Evolutionary conservation across 2,329 filamentous ascomycete genomes (phyloP).

Genomic region (Plenodomus biglobosus): DNA sequence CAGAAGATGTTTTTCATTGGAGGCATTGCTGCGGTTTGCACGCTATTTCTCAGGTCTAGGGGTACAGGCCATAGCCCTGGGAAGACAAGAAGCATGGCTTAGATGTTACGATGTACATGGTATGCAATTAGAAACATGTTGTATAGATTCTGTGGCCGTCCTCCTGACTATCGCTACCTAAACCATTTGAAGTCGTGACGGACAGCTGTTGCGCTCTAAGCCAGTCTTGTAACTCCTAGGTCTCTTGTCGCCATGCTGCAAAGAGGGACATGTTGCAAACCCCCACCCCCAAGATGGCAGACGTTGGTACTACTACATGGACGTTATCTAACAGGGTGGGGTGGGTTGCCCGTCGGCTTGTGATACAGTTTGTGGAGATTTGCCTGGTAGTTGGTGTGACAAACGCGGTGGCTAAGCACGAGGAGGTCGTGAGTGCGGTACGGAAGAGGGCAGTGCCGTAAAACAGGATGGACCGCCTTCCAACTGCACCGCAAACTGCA

Average conservation of each 20-base stretch:
- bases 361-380: background rate
- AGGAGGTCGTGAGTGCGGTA: too few species aligned
- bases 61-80: slow-evolving; percentile 18
- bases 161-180: too few species aligned
- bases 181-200: too few species aligned
- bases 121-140: slow-evolving; percentile 5
- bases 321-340: background rate
- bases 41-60: slow-evolving; percentile 45
- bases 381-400: background rate
- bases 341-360: background rate
- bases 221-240: too few species aligned
- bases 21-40: slow-evolving; percentile 48
- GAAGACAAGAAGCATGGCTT: slow-evolving; percentile 48
- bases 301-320: too few species aligned
- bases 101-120: slow-evolving; percentile 12
- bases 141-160: background rate
- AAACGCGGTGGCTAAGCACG: background rate
- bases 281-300: background rate
- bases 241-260: too few species aligned
- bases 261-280: too few species aligned
- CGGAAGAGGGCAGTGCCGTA: too few species aligned
- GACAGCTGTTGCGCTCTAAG: too few species aligned
- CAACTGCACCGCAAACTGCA: background rate
- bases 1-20: slow-evolving; percentile 51
- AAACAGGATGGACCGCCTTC: background rate